Evolutionary conservation across 2,329 filamentous ascomycete species (phyloP), one percentile per base, ranked within the genome.

Genomic region (Pseudogymnoascus sp.): DNA sequence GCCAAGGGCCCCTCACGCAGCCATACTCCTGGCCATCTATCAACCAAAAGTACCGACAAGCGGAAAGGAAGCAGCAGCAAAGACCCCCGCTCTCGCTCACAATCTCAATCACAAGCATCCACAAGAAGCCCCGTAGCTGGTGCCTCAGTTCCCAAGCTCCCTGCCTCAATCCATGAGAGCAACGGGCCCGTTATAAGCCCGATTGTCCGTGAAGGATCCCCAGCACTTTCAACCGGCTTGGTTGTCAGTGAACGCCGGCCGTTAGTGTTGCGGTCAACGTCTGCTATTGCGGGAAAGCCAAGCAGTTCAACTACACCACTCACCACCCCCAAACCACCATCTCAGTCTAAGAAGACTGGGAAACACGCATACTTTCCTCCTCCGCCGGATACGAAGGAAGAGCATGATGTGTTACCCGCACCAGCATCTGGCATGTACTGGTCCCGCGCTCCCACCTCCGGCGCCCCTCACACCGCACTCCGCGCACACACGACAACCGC

Each of bases 341-440:
- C 60, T 14, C 60, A 38, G 31, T 34, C 76, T 36, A 56, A 56
- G 50, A 56, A 56, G 50, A 56, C 5, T 34, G 50, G 77, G 18
- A 73, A 78, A 60, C 77, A 83, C 68, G 76, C 77, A 6, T 72
- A 79, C 1, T 85, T 84, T 59, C 85, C 85, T 36, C 77, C 82
- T n/a, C 77, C 87, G 4, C 81, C 81, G 37, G 80, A 85, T 68
- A 79, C 82, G 10, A 77, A 76, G 53, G 81, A 80, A 25, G 83
- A 83, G 1, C 81, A 84, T 5, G 82, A 88, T 64, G 85, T 89
- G 16, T 78, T 81, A 8, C 78, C 82, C 2, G 85, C 87, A 14
- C 87, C 87, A 25, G 83, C 87, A 16, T 87, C 84, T 59, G 87
- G 86, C 69, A 89, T 89, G 86, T 89, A 89, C 76, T 89, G 87